Evolutionary conservation across 2,329 filamentous ascomycete genomes (phyloP).

Genomic region (Cercospora sp.): DNA sequence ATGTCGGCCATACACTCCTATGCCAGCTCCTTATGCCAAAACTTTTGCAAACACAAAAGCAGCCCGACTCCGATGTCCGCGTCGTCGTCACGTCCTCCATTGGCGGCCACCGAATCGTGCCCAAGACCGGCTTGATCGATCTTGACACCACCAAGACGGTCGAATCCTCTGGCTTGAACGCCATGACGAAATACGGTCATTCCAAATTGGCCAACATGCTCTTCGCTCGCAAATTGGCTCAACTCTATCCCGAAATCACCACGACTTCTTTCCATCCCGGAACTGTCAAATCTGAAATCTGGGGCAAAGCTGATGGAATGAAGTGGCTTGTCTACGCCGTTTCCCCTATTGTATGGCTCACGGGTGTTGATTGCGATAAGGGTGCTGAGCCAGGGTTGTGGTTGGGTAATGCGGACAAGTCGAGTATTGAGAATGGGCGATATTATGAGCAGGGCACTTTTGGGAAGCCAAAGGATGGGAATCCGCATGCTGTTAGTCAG

Average conservation of each 20-base stretch:
- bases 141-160: slow-evolving; percentile 24
- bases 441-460: slow-evolving; percentile 33
- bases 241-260: slow-evolving; percentile 49
- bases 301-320: slow-evolving; percentile 22
- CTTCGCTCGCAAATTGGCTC: slow-evolving; percentile 46
- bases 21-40: slow-evolving; percentile 31
- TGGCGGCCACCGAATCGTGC: slow-evolving; percentile 5
- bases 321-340: background rate
- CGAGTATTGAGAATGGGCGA: slow-evolving; percentile 29
- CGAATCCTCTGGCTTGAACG: slow-evolving; percentile 8
- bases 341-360: slow-evolving; percentile 10
- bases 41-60: slow-evolving; percentile 46
- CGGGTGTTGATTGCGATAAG: slow-evolving; percentile 22
- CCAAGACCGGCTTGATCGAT: slow-evolving; percentile 8
- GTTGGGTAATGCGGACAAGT: slow-evolving; percentile 29
- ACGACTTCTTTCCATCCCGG: slow-evolving; percentile 52
- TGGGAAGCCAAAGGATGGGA: slow-evolving; percentile 22
- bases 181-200: slow-evolving; percentile 44
- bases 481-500: slow-evolving; percentile 22
- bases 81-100: slow-evolving; percentile 40
- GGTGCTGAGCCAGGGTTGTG: slow-evolving; percentile 33
- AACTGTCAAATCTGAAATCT: slow-evolving; percentile 51
- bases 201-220: slow-evolving; percentile 55
- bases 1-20: slow-evolving; percentile 37
- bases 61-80: slow-evolving; percentile 46